phyloP scores from a whole-genome alignment of 129 eudicot genomes.

The Lactuca saligna region DNA sequence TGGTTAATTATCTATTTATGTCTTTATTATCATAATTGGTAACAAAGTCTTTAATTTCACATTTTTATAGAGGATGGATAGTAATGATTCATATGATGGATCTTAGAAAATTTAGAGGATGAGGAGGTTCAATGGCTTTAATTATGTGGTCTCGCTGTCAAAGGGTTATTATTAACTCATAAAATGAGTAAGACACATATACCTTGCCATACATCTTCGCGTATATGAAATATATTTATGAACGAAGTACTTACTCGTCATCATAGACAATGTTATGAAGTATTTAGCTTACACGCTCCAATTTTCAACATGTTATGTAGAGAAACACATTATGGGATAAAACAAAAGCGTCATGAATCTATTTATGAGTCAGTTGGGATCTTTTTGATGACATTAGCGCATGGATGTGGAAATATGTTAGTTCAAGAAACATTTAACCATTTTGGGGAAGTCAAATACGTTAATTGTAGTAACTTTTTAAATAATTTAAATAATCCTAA shows the following conservation, averaged over 20 bases:
- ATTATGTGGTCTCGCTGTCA: background rate
- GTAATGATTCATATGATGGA: background rate
- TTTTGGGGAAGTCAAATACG: background rate
- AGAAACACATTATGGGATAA: background rate
- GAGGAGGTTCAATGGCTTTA: background rate
- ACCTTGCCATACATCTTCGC: background rate
- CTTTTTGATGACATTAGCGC: background rate
- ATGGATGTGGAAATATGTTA: background rate
- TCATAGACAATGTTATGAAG: conserved; percentile 6
- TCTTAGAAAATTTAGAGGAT: background rate
- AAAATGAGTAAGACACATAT: background rate
- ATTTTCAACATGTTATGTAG: conserved; percentile 1
- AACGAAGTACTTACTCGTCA: background rate
- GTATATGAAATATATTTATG: background rate
- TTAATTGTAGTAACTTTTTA: background rate
- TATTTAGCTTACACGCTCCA: background rate
- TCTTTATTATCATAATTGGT: too few relatives aligned
- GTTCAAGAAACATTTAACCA: conserved; percentile 7
- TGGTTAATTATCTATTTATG: too few relatives aligned
- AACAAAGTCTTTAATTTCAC: too few relatives aligned
- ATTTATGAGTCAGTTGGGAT: background rate
- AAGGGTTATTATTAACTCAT: background rate
- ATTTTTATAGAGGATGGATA: background rate
- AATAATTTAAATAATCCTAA: background rate
- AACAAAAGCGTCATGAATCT: background rate